phyloP scores from a whole-genome alignment of 1,284 basidiomycete genomes.

The Uromyces viciae-fabae region DNA sequence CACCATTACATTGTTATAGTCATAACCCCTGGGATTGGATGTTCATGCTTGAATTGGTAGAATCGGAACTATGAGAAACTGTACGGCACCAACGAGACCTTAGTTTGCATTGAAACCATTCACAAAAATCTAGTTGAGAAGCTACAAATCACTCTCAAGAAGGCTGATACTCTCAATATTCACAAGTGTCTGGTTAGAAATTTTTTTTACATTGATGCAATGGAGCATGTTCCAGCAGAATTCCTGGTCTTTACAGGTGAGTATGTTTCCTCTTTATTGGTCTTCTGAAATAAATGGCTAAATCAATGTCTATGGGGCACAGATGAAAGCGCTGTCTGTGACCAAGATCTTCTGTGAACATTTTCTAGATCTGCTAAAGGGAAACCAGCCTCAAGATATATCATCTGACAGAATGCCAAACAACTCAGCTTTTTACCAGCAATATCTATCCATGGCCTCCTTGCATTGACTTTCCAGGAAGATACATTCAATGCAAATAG shows the following conservation, averaged over 20 bases:
- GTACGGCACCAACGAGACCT: no score
- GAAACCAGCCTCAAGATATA: background rate
- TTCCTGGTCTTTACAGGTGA: conserved; percentile 5
- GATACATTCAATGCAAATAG: no score
- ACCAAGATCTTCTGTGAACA: background rate
- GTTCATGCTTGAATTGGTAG: no score
- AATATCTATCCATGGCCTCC: background rate
- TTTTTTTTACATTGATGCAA: background rate
- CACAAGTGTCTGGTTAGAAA: background rate
- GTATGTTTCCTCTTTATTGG: no score
- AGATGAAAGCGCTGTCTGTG: background rate
- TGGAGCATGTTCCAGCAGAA: background rate
- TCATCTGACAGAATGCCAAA: background rate
- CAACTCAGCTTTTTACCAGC: background rate
- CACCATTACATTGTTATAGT: no score
- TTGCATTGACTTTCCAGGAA: background rate
- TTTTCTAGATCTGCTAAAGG: background rate
- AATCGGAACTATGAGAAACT: no score
- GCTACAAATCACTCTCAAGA: background rate
- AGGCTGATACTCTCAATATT: background rate
- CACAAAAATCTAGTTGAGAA: background rate
- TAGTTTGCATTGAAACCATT: background rate
- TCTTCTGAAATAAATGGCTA: no score
- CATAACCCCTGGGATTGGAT: no score
- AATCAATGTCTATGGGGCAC: no score